A percentile compares a stretch with the other conserved stretches of the same genome.
These are phyloP conservation scores for Apophysomyces sp. DNA, from an alignment of 371 early-diverging fungal genomes.

Conservation along the genomic window DNA sequence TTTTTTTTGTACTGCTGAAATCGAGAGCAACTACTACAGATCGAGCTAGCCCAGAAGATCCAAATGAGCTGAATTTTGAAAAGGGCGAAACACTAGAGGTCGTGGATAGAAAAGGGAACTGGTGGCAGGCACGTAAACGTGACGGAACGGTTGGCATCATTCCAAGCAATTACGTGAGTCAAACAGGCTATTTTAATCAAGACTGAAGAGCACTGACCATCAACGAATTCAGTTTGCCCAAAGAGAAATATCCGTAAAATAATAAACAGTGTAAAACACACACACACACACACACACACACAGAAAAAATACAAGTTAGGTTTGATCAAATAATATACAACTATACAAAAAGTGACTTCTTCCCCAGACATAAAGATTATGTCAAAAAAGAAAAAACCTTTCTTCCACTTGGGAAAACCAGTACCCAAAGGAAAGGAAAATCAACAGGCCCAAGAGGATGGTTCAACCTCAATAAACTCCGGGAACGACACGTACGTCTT, in stretches of 20 bases:
- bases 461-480: constrained; percentile 10
- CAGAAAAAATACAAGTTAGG: not conserved
- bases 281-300: not conserved
- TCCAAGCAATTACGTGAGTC: constrained; percentile 77
- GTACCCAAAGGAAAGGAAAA: not conserved
- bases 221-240: not conserved
- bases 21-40: constrained; percentile 25
- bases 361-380: too few species aligned
- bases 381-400: too few species aligned
- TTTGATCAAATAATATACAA: not conserved
- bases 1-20: not conserved
- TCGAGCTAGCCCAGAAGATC: constrained; percentile 80
- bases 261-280: not conserved
- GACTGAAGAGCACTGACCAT: not conserved
- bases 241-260: not conserved
- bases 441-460: not conserved
- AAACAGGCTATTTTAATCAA: constrained; percentile 2
- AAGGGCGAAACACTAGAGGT: constrained; percentile 84
- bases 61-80: constrained; percentile 78
- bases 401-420: not conserved
- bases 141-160: constrained; percentile 83
- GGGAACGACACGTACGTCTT: constrained; percentile 26
- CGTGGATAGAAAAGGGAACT: constrained; percentile 84
- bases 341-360: not conserved
- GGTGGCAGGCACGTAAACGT: constrained; percentile 87